Evolutionary conservation across 345 rosid genomes (phyloP), one percentile per base, ranked within the genome.

Genomic region (Zanthoxylum bungeanum): DNA sequence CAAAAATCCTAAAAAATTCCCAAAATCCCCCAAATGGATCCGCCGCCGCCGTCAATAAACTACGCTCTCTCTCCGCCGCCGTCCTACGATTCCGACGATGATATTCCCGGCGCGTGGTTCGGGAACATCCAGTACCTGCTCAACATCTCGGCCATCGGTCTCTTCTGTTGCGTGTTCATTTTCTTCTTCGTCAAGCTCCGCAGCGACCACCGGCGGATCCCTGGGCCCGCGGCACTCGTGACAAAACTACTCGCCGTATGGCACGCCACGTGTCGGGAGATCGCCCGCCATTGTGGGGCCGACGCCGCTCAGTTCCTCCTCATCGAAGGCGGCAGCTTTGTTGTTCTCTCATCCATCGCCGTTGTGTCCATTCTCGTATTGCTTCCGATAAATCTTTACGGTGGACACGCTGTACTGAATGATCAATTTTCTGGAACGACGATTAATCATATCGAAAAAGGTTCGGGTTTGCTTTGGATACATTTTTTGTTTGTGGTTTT

Each of bases 91-190:
- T n/a, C 75, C 42, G 78, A 76, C 9, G 75, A 77, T 37, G 86
- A 81, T 1, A 56, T 78, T 53, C 82, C 84, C 56, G 91, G 78
- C 44, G 91, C 91, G 12, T 95, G 98, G 97, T 89, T 87, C 66
- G 99, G 97, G 0, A 95, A 83, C 89, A 95, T 92, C 76, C 97
- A 95, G 77, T 92, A 95, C 76, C 90, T 95, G 4, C 85, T 95
- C 39, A 95, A 92, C 66, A 92, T 95, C 69, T 95, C 98, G 1
- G 82, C 81, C 9, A 89, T 91, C 64, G 99, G 99, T 1, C 85
- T 93, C 46, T 77, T 88, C 73, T 87, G 81, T 66, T 95, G 99
- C 83, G 82, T 95, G 76, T 82, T 89, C 76, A 89, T 95, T 84
- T 92, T 95, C 80, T 31, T 95, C 64, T 89, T 89, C 84, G 88